phyloP scores from a whole-genome alignment of 225 moss, liverwort and hornwort species.

The Pseudoscleropodium purum region DNA sequence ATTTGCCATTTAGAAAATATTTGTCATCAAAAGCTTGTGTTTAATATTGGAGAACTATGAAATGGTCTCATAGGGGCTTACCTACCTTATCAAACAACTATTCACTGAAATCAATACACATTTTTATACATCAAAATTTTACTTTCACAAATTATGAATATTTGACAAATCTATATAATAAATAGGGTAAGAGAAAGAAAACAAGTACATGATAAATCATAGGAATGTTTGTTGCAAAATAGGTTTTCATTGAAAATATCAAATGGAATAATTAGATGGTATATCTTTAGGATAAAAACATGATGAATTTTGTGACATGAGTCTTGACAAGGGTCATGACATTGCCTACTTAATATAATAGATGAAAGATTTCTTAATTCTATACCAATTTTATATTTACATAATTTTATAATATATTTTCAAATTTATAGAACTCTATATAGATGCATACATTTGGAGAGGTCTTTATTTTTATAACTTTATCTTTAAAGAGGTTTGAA shows the following conservation, averaged over 20 bases:
- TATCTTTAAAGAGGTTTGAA: neutral
- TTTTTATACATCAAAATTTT: too few relatives aligned
- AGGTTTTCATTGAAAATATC: neutral
- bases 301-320: neutral
- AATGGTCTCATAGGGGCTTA: too few relatives aligned
- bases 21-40: too few relatives aligned
- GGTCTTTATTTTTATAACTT: too few relatives aligned
- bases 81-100: too few relatives aligned
- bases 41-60: too few relatives aligned
- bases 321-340: neutral
- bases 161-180: too few relatives aligned
- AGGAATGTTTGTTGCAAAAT: fast-evolving
- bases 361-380: neutral
- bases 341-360: neutral
- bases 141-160: too few relatives aligned
- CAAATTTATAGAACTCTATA: neutral
- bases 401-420: neutral
- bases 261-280: neutral
- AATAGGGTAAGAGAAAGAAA: too few relatives aligned
- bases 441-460: neutral
- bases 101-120: too few relatives aligned
- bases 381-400: neutral
- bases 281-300: fast-evolving
- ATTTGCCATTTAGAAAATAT: too few relatives aligned
- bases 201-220: neutral